phyloP scores from a whole-genome alignment of 768 basidiomycete species.

The Tephrocybe sp. region DNA sequence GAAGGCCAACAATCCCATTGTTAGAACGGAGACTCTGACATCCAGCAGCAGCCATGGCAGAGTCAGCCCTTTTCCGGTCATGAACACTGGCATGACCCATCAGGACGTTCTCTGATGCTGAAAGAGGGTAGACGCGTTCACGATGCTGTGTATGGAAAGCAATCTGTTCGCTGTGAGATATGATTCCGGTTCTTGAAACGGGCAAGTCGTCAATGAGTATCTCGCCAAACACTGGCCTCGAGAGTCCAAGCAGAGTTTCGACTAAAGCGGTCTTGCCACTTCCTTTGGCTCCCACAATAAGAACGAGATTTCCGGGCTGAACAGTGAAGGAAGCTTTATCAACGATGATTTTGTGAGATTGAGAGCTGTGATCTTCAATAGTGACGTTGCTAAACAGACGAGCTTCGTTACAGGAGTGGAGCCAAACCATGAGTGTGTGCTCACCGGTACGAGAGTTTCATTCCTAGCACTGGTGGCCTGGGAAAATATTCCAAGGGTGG shows the following conservation, averaged over 20 bases:
- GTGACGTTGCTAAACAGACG: constrained; percentile 13
- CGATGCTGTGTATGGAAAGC: constrained; percentile 38
- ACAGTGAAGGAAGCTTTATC: constrained; percentile 35
- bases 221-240: constrained; percentile 30
- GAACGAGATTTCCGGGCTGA: constrained; percentile 38
- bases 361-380: constrained; percentile 3
- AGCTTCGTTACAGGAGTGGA: background rate
- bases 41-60: background rate
- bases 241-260: constrained; percentile 36
- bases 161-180: constrained; percentile 33
- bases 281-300: constrained; percentile 45
- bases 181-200: constrained; percentile 28
- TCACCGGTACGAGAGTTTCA: constrained; percentile 25
- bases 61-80: background rate
- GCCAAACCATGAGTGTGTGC: background rate
- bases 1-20: background rate
- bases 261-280: constrained; percentile 44
- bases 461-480: constrained; percentile 11
- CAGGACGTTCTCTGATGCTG: constrained; percentile 35
- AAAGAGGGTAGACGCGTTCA: constrained; percentile 26
- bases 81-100: constrained; percentile 22
- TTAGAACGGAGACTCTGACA: background rate
- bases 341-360: constrained; percentile 18
- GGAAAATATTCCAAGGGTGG: background rate
- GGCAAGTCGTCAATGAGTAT: constrained; percentile 39